Base-by-base conservation (phyloP, 306 rosid species). In the Quercus mongolica region DNA sequence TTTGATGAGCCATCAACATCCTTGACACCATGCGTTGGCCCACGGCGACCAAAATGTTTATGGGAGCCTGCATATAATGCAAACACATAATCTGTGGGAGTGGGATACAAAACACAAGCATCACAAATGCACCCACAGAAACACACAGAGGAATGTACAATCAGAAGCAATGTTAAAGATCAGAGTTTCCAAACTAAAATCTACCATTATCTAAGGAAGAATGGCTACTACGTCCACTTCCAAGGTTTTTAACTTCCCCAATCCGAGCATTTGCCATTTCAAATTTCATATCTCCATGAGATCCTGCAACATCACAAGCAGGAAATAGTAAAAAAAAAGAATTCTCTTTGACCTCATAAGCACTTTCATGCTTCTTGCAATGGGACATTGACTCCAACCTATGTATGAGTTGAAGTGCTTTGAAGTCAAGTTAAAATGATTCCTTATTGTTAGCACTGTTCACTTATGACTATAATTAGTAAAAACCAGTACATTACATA, bases 41-140 rank as follows among this genome's bases (percentile, higher is more conserved):
- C 88, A 18, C 83, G 90, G 31, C 89, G 94, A 81, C 89, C 87
- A 79, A 84, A 81, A 90, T 81, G 89, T 75, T 84, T 90, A 79
- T 56, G 81, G 70, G 83, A 87, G 74, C 97, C 94, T 92, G 78
- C 74, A 82, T 44, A 56, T 6, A 14, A 71, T 55, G 52, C 1
- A 68, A 61, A 49, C 75, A 83, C 19, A 63, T 68, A 30, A 69
- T 67, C 59, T 80, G 23, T 67, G 52, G 71, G 13, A 10, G 46
- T 38, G 46, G 46, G 11, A 38, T 58, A 30, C 26, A 35, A 12
- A 33, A 35, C 26, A 76, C 19, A 58, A 68, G 44, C 5, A 7
- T 56, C 46, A 15, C 12, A 14, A 4, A 56, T 38, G 20, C 31
- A 21, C 25, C 76, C 2, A 38, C 17, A 23, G 30, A 67, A n/a